Percentiles rank a stretch among this genome's conserved stretches.
These are phyloP conservation scores for Cajanus cajan DNA, from an alignment of 306 rosid species.

Conservation along the genomic window DNA sequence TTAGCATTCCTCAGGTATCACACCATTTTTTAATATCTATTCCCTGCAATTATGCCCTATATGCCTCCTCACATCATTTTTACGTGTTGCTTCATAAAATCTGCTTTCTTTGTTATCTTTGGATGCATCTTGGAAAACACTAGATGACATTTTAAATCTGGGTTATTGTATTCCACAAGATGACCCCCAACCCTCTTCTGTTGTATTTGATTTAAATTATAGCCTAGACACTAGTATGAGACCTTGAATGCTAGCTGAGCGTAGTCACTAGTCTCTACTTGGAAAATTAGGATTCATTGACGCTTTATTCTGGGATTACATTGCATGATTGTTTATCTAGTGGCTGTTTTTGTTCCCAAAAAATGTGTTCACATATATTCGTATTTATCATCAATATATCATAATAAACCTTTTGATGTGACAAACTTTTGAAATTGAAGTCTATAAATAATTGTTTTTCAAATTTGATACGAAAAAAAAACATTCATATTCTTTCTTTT, in stretches of 20 bases:
- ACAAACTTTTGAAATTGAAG: background rate
- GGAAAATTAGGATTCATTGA: background rate
- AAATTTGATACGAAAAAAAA: background rate
- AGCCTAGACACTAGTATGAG: background rate
- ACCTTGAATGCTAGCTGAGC: background rate
- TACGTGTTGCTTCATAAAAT: background rate
- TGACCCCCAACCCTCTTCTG: background rate
- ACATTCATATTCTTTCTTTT: background rate
- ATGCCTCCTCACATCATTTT: too few relatives aligned
- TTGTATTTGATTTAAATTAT: background rate
- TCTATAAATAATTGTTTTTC: background rate
- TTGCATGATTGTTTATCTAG: background rate
- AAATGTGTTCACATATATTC: background rate
- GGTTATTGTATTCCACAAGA: background rate
- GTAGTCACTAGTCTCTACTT: background rate
- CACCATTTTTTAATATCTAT: background rate
- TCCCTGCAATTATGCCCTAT: too few relatives aligned
- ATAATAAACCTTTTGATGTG: background rate
- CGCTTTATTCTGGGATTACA: background rate
- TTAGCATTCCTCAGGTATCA: slow-evolving; percentile 47
- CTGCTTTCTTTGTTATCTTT: background rate
- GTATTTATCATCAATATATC: background rate
- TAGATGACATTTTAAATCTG: background rate
- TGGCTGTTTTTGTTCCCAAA: background rate
- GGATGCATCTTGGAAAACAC: background rate